Conservation (phyloP, 108 stramenopile genomes). For the Skeletonema grethae region DNA sequence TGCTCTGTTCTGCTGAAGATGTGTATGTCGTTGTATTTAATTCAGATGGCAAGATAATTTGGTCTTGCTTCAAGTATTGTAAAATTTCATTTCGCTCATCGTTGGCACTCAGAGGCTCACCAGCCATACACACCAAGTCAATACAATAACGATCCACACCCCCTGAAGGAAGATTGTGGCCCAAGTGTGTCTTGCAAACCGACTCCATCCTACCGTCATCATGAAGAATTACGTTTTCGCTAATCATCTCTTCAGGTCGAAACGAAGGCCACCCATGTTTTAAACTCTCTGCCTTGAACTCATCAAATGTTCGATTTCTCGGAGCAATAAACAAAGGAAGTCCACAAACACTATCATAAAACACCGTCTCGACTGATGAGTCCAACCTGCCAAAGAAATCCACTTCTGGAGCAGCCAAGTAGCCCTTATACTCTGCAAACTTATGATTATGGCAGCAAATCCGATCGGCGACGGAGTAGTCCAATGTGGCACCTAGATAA, state of each 20-base stretch:
- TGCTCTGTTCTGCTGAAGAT: conserved; percentile 25
- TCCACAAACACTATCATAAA: conserved; percentile 62
- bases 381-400: conserved; percentile 19
- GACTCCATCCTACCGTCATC: conserved; percentile 42
- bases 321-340: conserved; percentile 57
- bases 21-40: conserved; percentile 3
- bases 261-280: conserved; percentile 44
- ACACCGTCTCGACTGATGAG: conserved; percentile 19
- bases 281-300: conserved; percentile 41
- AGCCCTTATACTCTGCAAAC: conserved; percentile 28
- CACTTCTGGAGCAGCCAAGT: conserved; percentile 38
- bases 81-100: conserved; percentile 26
- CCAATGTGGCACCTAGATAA: conserved; percentile 18
- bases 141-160: conserved; percentile 38
- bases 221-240: conserved; percentile 38
- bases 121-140: conserved; percentile 42
- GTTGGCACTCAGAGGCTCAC: conserved; percentile 11
- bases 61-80: neutral
- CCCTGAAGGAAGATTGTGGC: conserved; percentile 32
- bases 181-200: conserved; percentile 35
- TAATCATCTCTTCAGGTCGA: conserved; percentile 22
- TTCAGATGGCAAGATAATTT: conserved; percentile 8
- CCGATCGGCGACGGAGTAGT: conserved; percentile 22
- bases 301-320: conserved; percentile 43
- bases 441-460: conserved; percentile 38